Conservation (phyloP, 768 basidiomycete genomes). For the Suillus decipiens region DNA sequence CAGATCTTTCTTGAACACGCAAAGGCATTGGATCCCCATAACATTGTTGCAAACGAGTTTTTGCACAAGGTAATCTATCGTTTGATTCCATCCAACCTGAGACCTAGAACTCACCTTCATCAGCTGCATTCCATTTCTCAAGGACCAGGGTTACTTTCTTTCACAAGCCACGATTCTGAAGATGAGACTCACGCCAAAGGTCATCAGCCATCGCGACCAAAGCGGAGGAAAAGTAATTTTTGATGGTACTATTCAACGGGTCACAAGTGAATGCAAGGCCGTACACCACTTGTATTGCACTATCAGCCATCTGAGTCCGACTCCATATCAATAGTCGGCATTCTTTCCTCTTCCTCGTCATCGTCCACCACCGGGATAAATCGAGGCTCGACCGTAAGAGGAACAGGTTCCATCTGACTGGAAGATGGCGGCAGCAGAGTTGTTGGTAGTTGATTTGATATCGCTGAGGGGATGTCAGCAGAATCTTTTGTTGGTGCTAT, state of each 20-base stretch:
- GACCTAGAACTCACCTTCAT: conserved; percentile 4
- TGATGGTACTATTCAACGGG: background rate
- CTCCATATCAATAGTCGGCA: conserved; percentile 76
- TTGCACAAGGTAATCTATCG: conserved; percentile 49
- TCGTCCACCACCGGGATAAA: conserved; percentile 29
- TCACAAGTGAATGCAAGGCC: background rate
- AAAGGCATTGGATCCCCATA: conserved; percentile 56
- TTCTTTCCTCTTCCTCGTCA: conserved; percentile 69
- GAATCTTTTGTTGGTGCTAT: conserved; percentile 10
- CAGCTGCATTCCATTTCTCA: conserved; percentile 25
- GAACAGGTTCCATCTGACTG: background rate
- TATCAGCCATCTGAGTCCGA: conserved; percentile 66
- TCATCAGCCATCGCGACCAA: conserved; percentile 11
- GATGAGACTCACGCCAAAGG: conserved; percentile 2
- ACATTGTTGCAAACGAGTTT: conserved; percentile 53
- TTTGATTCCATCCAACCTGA: background rate
- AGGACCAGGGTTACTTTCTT: conserved; percentile 5
- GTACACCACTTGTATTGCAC: background rate
- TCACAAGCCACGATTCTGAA: background rate
- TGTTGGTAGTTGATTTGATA: background rate
- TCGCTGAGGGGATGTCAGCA: background rate
- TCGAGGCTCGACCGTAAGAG: conserved; percentile 1
- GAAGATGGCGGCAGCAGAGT: conserved; percentile 5
- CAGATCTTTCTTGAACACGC: conserved; percentile 69
- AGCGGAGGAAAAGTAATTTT: conserved; percentile 5